These are phyloP conservation scores for Backusella morwellensis DNA, from an alignment of 192 early-diverging fungal genomes.

Conservation along the genomic window DNA sequence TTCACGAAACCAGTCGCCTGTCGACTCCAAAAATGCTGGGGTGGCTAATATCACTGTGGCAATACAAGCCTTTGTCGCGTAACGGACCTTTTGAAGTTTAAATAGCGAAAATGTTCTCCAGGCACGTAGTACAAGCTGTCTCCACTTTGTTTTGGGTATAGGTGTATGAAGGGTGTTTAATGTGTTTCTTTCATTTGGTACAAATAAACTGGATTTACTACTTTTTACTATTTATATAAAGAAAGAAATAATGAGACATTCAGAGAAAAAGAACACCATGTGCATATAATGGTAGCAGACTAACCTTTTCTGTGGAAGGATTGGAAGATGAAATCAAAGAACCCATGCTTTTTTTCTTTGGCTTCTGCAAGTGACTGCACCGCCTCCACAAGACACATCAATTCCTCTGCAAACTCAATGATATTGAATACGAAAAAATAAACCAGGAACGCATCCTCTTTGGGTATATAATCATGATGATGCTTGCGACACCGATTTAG, in stretches of 20 bases:
- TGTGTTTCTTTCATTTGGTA: constrained; percentile 36
- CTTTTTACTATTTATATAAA: background rate
- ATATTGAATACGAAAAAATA: constrained; percentile 81
- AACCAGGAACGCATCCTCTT: constrained; percentile 74
- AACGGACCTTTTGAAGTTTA: constrained; percentile 67
- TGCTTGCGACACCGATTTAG: constrained; percentile 29
- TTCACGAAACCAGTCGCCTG: constrained; percentile 49
- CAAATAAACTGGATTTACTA: constrained; percentile 6
- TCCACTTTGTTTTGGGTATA: constrained; percentile 44
- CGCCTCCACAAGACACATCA: constrained; percentile 45
- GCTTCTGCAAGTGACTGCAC: constrained; percentile 16
- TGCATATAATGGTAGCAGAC: no score
- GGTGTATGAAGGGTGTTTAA: constrained; percentile 60
- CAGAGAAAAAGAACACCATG: background rate
- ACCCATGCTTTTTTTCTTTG: background rate
- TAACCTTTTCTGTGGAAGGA: background rate
- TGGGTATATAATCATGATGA: constrained; percentile 28
- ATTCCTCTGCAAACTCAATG: constrained; percentile 71
- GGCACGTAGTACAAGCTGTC: constrained; percentile 47
- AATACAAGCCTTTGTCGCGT: constrained; percentile 72
- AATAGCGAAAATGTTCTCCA: constrained; percentile 65
- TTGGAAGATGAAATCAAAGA: background rate
- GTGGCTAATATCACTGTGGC: constrained; percentile 60
- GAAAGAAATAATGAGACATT: background rate
- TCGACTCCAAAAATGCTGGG: constrained; percentile 63